Evolutionary conservation across 352 stramenopile species (phyloP).

Genomic region (Pythium folliculosum): DNA sequence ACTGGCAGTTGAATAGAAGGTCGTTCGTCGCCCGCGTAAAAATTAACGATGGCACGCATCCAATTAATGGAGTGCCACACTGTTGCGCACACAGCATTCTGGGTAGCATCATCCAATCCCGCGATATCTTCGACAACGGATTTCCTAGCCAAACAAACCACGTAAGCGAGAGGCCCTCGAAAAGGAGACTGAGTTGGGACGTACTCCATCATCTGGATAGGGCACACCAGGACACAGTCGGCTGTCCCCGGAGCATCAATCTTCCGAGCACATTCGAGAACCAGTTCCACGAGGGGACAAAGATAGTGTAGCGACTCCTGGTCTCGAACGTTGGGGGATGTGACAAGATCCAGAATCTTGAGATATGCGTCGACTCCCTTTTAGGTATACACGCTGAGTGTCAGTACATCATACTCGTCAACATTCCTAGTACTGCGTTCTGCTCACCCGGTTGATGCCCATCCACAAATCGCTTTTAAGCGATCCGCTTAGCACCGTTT

Average conservation of each 20-base stretch:
- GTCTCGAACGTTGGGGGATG: constrained; percentile 38
- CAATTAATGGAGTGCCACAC: constrained; percentile 68
- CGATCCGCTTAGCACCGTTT: constrained; percentile 33
- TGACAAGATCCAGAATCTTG: constrained; percentile 48
- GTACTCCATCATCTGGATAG: constrained; percentile 64
- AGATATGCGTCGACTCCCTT: constrained; percentile 37
- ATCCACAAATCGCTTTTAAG: constrained; percentile 48
- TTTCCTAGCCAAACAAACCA: constrained; percentile 24
- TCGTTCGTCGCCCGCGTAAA: constrained; percentile 41
- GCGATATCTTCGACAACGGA: constrained; percentile 48
- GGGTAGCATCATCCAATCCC: constrained; percentile 33
- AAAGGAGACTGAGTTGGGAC: constrained; percentile 7
- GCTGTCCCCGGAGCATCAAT: constrained; percentile 35
- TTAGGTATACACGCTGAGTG: neutral
- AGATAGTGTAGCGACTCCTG: constrained; percentile 54
- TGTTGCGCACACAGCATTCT: constrained; percentile 45
- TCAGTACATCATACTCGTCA: neutral
- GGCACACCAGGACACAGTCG: constrained; percentile 55
- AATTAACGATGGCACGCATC: constrained; percentile 62
- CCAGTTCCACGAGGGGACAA: constrained; percentile 35
- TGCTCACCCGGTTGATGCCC: constrained; percentile 24
- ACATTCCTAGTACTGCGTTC: neutral
- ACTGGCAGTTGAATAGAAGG: constrained; percentile 41
- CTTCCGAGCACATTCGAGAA: constrained; percentile 46
- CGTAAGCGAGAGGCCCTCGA: neutral